Base-by-base conservation (phyloP, 2,329 filamentous ascomycete species). In the Aspergillaceae sp. region DNA sequence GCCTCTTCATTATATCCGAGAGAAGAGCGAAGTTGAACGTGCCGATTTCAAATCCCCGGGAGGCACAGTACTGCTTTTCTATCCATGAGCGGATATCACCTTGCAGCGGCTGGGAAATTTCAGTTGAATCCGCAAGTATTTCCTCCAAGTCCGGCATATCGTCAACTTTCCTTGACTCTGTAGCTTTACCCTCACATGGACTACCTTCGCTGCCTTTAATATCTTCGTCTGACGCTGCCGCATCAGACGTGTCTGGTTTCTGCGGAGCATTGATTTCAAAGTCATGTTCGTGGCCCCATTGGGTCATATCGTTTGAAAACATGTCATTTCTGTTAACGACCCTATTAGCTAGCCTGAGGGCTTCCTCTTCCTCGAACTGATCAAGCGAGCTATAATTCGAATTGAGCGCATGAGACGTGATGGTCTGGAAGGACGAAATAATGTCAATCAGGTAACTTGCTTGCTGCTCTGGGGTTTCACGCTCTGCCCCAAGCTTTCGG, bases 11-110 rank as follows among this genome's bases (percentile, higher is more conserved):
- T 0, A 68, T 52, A 6, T 49, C 58, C 2, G 57, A 44, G 1
- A 67, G 44, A 3, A 68, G 43, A 1, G 60, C 54, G 0, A 57
- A 34, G 35, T 63, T 62, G 50, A 72, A 70, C 1, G 66, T 80
- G 0, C 78, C 79, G 0, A 83, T 49, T 43, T 81, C 76, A 10
- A 76, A 74, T 0, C 76, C 78, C 0, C 76, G 73, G 0, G 70
- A 77, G 0, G 59, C 53, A 0, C 52, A 51, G 50, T 79, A 75
- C 0, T 70, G 54, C 0, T 59, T 36, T 19, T 63, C 56, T 9
- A 80, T 74, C 60, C 73, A 74, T 0, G 58, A 38, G 44, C 74
- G 58, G 41, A 81, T 76, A 27, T 47, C 44, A 10, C 41, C 34
- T 29, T 41, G 9, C 29, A 3, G 11, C 9, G 35, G 29, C 9